Evolutionary conservation across 1,284 basidiomycete species (phyloP).

Genomic region (Papiliotrema nemorosa): DNA sequence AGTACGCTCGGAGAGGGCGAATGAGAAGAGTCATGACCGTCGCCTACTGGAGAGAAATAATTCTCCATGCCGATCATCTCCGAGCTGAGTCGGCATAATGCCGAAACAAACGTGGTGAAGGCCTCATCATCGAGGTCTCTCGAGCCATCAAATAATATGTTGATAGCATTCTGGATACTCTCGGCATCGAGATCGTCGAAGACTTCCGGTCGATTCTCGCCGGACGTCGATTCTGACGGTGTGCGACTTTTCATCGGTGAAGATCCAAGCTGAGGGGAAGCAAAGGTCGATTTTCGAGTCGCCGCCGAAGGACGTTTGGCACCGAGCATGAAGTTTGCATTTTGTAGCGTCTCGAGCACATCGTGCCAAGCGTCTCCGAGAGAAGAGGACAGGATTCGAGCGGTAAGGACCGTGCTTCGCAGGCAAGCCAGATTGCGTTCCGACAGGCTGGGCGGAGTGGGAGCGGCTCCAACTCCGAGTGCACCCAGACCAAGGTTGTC

Average conservation of each 20-base stretch:
- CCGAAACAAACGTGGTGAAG: conserved; percentile 74
- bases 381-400: conserved; percentile 76
- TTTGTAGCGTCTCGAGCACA: conserved; percentile 84
- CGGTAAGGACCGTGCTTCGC: conserved; percentile 73
- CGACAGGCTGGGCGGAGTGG: conserved; percentile 65
- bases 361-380: conserved; percentile 87
- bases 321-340: conserved; percentile 82
- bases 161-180: conserved; percentile 66
- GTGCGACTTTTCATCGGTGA: conserved; percentile 3
- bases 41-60: neutral
- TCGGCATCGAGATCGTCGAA: conserved; percentile 69
- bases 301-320: conserved; percentile 49
- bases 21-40: conserved; percentile 47
- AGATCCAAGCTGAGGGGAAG: conserved; percentile 9
- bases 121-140: conserved; percentile 76
- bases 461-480: conserved; percentile 38
- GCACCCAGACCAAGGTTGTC: conserved; percentile 64
- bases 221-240: conserved; percentile 1
- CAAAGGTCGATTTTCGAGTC: conserved; percentile 13
- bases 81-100: conserved; percentile 76
- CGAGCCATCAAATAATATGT: conserved; percentile 76
- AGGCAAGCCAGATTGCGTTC: conserved; percentile 88
- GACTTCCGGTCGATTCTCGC: conserved; percentile 19
- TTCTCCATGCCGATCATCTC: conserved; percentile 71
- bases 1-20: conserved; percentile 14